A percentile compares a stretch with the other conserved stretches of the same genome.
Conservation (phyloP, 805 yeast genomes). For the Grigorovia jiainica region DNA sequence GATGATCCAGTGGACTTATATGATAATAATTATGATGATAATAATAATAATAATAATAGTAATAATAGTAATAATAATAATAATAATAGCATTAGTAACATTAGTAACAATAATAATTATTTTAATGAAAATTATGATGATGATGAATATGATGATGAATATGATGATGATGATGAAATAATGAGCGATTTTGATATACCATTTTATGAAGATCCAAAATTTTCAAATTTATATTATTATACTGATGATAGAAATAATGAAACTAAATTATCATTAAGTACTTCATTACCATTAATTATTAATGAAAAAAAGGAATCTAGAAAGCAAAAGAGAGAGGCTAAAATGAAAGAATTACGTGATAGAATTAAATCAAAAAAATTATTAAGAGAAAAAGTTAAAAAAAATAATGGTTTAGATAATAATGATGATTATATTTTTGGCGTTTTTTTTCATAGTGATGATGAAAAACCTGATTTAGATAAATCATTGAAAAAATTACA, state of each 20-base stretch:
- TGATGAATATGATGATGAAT: slow-evolving; percentile 23
- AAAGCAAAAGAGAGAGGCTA: slow-evolving; percentile 21
- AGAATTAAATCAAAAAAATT: slow-evolving; percentile 22
- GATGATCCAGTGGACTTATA: slow-evolving; percentile 22
- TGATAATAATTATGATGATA: slow-evolving; percentile 3
- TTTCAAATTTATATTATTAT: slow-evolving; percentile 26
- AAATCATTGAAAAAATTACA: slow-evolving; percentile 10
- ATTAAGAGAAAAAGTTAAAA: slow-evolving; percentile 17
- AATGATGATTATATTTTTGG: slow-evolving; percentile 28
- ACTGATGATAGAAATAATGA: slow-evolving; percentile 24
- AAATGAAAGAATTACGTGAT: slow-evolving; percentile 23
- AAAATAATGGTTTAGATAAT: slow-evolving; percentile 32
- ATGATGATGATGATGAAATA: slow-evolving; percentile 27
- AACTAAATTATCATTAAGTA: slow-evolving; percentile 26
- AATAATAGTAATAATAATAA: slow-evolving; percentile 3
- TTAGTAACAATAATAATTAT: slow-evolving; percentile 1
- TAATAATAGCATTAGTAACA: background rate
- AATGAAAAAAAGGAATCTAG: slow-evolving; percentile 23
- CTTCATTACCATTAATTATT: slow-evolving; percentile 25
- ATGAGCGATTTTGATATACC: slow-evolving; percentile 32
- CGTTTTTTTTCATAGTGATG: slow-evolving; percentile 27
- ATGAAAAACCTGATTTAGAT: slow-evolving; percentile 9
- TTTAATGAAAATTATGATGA: slow-evolving; percentile 16
- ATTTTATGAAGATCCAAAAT: slow-evolving; percentile 34
- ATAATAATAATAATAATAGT: background rate